Base-by-base conservation (phyloP, 2,329 filamentous ascomycete species). In the Diaporthe sp. region DNA sequence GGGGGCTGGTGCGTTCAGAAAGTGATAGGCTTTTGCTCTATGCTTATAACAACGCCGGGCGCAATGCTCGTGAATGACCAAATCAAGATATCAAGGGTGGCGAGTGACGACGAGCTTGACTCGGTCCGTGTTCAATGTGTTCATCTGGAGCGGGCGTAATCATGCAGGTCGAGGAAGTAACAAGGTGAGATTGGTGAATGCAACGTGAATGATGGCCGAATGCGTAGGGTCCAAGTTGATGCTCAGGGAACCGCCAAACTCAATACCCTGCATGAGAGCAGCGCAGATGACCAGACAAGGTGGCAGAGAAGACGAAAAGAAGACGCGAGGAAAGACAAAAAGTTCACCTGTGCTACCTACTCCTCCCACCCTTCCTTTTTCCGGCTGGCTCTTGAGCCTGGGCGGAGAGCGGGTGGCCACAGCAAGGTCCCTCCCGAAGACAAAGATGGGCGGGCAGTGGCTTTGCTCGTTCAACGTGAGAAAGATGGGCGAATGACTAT, bases 301-400 rank as follows among this genome's bases (percentile, higher is more conserved):
- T 34, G 25, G 71, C 70, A 49, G 55, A 44, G 47, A 39, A 75
- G 37, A 58, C 67, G 65, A 57, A 42, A 58, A 71, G n/a, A 39
- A 65, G 37, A 42, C 51, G 37, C 37, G 73, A 51, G 28, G 55
- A 63, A 34, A 44, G 25, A 49, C 22, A n/a, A 31, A 42, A 55
- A 55, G n/a, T 28, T 60, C 55, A 60, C 42, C 61, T 67, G 73
- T 75, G 70, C 73, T 55, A 76, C 75, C 68, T 75, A 57, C 39
- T 63, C 44, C 31, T 75, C 72, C 49, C 31, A 53, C 68, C 12
- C 44, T 53, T 70, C 25, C 55, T 60, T 65, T 63, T 71, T 44
- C 49, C 51, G 68, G 42, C 42, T 57, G 55, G 73, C 70, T 75
- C 47, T 72, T 44, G n/a, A 49, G 49, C 55, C 71, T 71, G 61